phyloP scores from a whole-genome alignment of 495 filamentous ascomycete genomes.

The Aspergillus bertholletiae region DNA sequence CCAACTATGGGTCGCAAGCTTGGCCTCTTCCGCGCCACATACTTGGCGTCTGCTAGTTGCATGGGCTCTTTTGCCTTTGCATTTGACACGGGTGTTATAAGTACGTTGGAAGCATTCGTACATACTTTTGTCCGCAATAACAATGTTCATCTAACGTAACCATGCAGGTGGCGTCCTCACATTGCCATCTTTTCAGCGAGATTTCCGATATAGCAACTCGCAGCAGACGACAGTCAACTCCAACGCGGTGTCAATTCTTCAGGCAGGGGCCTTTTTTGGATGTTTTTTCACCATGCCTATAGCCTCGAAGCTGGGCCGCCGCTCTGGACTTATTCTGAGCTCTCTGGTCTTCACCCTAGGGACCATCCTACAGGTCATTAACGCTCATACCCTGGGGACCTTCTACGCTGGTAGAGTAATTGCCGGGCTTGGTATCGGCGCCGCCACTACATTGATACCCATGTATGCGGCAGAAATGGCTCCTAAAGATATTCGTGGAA shows the following conservation, averaged over 20 bases:
- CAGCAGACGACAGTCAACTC: constrained; percentile 36
- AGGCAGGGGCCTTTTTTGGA: constrained; percentile 41
- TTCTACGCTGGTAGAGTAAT: constrained; percentile 49
- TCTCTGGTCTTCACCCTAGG: constrained; percentile 42
- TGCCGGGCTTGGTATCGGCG: constrained; percentile 53
- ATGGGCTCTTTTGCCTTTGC: constrained; percentile 40
- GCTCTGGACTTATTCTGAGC: constrained; percentile 34
- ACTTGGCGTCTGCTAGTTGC: constrained; percentile 35
- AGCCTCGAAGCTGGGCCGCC: constrained; percentile 39
- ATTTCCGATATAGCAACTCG: constrained; percentile 31
- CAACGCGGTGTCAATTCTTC: constrained; percentile 40
- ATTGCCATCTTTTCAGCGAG: constrained; percentile 33
- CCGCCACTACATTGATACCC: constrained; percentile 50
- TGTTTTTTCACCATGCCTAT: constrained; percentile 47
- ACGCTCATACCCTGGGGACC: constrained; percentile 35
- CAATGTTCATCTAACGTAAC: neutral
- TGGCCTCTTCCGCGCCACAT: constrained; percentile 29
- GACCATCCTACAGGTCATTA: constrained; percentile 41
- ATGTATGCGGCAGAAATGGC: constrained; percentile 53
- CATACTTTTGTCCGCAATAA: neutral
- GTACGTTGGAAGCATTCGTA: constrained; percentile 12
- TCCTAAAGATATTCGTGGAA: constrained; percentile 48
- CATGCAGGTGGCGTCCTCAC: constrained; percentile 34
- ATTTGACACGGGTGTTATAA: constrained; percentile 39
- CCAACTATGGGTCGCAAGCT: constrained; percentile 28